Evolutionary conservation across 495 filamentous ascomycete genomes (phyloP), one percentile per base, ranked within the genome.

Genomic region (Xylaria grammica): DNA sequence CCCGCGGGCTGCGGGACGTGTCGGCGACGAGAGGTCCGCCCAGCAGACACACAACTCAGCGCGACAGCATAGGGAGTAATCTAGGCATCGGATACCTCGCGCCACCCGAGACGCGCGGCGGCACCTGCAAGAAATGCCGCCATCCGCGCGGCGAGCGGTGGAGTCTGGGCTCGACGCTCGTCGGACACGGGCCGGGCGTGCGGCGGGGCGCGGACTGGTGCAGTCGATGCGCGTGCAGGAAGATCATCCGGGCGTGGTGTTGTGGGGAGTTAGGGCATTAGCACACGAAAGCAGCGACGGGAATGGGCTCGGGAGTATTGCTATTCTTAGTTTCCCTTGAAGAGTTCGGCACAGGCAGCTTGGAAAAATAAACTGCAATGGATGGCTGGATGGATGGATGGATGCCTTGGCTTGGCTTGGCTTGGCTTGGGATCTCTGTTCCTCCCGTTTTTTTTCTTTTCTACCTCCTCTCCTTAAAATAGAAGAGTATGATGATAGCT

Each of bases 151-250:
- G 61, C 10, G 67, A 74, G 61, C 24, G 45, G 2, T 72, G 72
- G 72, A 74, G 72, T 45, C 55, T 72, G 13, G 17, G 57, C 2
- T 63, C 72, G 2, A 67, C 69, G 45, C 9, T 72, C 0, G 26
- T 55, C 11, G 67, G 72, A 11, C 32, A 24, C 8, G 67, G 72
- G 6, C 20, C 22, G 11, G 71, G 67, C 5, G 44, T 44, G 27
- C 50, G 71, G 22, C 66, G 67, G 2, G 71, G 71, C 5, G 24
- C 61, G 0, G 66, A 71, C 5, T 74, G 72, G 72, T 74, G 72
- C 27, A 36, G 65, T 24, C 56, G 72, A n/a, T 74, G 72, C 22
- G 67, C 67, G 9, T 69, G 67, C 62, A 53, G 69, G 24, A 72
- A 70, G 63, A 42, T 74, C 20, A 30, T 60, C 4, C 60, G 42